Evolutionary conservation across 139 green algal genomes (phyloP), one percentile per base, ranked within the genome.

Genomic region (Cymbomonas tetramitiformis): DNA sequence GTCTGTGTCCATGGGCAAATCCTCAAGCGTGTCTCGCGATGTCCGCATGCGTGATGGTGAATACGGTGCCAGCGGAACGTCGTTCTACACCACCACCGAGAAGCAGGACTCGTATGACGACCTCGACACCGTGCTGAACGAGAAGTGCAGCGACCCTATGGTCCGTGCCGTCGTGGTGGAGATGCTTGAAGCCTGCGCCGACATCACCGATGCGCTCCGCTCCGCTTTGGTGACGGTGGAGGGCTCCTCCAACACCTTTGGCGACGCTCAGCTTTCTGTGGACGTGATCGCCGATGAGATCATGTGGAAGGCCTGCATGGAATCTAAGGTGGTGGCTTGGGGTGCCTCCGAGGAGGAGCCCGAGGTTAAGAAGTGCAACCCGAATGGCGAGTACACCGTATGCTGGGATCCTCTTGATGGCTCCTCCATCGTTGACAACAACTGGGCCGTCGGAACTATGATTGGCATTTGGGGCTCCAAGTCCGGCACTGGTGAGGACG

Each of bases 401-500:
- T 70, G 60, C 43, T 80, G 74, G 43, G 72, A 80, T 36, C 72
- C 72, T 15, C 71, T 80, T 19, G 72, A 80, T 41, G 72, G 72
- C 33, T 69, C 52, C 39, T 71, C 55, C 66, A 80, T 80, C 48
- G 70, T 80, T 19, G 69, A 77, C 70, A 80, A 70, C 65, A 78
- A 80, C 70, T 80, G 74, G 54, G 74, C 72, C 19, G 72, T 80
- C 12, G 72, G 72, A 34, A 80, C 69, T 43, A 80, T 80, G 44
- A 69, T 80, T 44, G 72, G 72, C 5, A 68, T 79, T 29, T 80
- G 72, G 72, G 36, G 43, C 21, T 53, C 21, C 30, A 58, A 56
- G 30, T 58, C 61, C 10, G 61, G 61, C 30, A 53, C 61, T 44
- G 63, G 56, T 32, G 63, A 43, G 23, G 62, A 73, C 56, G 73